Evolutionary conservation across 1,284 basidiomycete genomes (phyloP).

Genomic region (Ceratobasidium sp.): DNA sequence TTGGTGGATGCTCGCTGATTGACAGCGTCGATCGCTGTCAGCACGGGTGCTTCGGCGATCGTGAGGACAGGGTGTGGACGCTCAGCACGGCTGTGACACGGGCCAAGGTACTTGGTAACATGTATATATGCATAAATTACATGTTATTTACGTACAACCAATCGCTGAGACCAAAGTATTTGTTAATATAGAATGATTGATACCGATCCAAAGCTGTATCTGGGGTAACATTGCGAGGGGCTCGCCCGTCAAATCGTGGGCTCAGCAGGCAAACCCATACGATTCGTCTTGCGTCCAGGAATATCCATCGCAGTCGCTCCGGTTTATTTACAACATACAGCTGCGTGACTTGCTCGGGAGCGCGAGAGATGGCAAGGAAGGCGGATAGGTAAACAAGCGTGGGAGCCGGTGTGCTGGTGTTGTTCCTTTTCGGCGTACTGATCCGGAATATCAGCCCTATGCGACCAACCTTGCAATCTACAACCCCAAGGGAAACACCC

Average conservation of each 20-base stretch:
- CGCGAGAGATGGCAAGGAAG: neutral
- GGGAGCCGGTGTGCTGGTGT: neutral
- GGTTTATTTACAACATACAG: constrained; percentile 4
- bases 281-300: neutral
- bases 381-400: neutral
- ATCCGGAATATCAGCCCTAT: constrained; percentile 1
- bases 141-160: too few species aligned
- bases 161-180: neutral
- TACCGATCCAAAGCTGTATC: neutral
- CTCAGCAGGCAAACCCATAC: constrained; percentile 7
- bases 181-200: constrained; percentile 18
- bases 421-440: neutral
- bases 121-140: too few species aligned
- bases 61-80: too few species aligned
- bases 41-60: too few species aligned
- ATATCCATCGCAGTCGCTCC: too few species aligned
- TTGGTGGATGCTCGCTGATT: too few species aligned
- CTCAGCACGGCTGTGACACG: too few species aligned
- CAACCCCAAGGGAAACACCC: neutral
- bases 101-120: too few species aligned
- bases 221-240: neutral
- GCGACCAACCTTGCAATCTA: constrained; percentile 10
- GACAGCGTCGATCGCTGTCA: too few species aligned
- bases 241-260: neutral
- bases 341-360: neutral